Evolutionary conservation across 805 yeast genomes (phyloP), one percentile per base, ranked within the genome.

Genomic region (Novakomyces olei): DNA sequence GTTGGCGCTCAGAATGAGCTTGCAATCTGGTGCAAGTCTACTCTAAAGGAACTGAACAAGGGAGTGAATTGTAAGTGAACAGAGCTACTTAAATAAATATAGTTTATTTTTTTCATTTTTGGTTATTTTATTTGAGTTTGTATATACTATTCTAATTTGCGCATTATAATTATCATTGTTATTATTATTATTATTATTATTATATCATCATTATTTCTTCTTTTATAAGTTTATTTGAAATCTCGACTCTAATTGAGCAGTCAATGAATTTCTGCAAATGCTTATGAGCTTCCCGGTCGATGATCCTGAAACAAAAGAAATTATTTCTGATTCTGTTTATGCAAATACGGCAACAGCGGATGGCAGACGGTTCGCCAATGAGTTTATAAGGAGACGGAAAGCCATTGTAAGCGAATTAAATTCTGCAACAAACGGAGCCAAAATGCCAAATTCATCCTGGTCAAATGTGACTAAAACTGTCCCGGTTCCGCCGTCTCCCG

Each of bases 361-460:
- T 50, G 96, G 96, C 16, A 71, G 93, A 48, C 64, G 92, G 41
- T 85, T 83, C 58, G 93, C 98, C 0, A 67, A 65, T 36, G 98
- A 88, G 47, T 88, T 88, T 50, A 60, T 74, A 48, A 75, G 72
- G 53, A 70, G 76, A 48, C 72, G 88, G 47, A 64, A 63, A 38
- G 63, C 58, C 32, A 83, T 79, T 36, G 95, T 81, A 44, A 63
- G 47, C 26, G 29, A 38, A n/a, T n/a, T n/a, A n/a, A n/a, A n/a
- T n/a, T n/a, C 24, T 37, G 5, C 28, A 32, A 31, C 24, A 36
- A 5, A 33, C 28, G 4, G 31, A 28, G 5, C 19, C 33, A n/a
- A 24, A 27, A 14, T n/a, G 10, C n/a, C n/a, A n/a, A n/a, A n/a
- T n/a, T n/a, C n/a, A n/a, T n/a, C n/a, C n/a, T n/a, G n/a, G n/a